A percentile compares a stretch with the other conserved stretches of the same genome.
phyloP scores from a whole-genome alignment of 768 basidiomycete genomes.

The Collybia nuda region DNA sequence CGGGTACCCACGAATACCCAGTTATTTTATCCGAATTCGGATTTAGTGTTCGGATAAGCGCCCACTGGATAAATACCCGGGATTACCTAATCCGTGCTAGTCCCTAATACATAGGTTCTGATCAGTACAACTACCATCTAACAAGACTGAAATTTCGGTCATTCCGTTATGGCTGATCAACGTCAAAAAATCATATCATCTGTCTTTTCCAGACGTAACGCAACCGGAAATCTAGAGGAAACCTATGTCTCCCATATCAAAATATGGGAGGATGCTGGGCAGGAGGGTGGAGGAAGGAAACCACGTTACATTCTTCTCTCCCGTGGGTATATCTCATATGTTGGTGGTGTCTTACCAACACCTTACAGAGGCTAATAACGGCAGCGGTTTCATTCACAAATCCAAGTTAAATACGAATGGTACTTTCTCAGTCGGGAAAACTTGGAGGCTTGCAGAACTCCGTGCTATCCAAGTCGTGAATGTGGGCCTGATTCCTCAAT shows the following conservation, averaged over 20 bases:
- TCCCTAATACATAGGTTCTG: too few species aligned
- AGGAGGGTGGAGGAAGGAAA: slow-evolving; percentile 72
- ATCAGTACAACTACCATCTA: neutral
- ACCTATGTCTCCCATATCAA: slow-evolving; percentile 87
- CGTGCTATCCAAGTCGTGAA: slow-evolving; percentile 72
- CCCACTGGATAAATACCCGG: too few species aligned
- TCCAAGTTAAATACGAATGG: slow-evolving; percentile 95
- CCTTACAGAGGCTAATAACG: slow-evolving; percentile 54
- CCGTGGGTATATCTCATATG: slow-evolving; percentile 53
- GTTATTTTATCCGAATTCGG: too few species aligned
- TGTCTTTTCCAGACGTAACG: slow-evolving; percentile 75
- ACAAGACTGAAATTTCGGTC: too few species aligned
- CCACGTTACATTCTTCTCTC: slow-evolving; percentile 90
- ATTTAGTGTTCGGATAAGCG: too few species aligned
- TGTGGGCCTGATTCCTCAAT: slow-evolving; percentile 46
- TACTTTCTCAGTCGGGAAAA: slow-evolving; percentile 95
- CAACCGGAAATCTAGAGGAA: slow-evolving; percentile 66
- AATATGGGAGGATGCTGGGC: slow-evolving; percentile 85
- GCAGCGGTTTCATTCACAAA: slow-evolving; percentile 84
- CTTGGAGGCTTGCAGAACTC: slow-evolving; percentile 87
- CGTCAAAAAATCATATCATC: slow-evolving; percentile 77
- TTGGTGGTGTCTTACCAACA: slow-evolving; percentile 7
- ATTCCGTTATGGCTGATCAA: slow-evolving; percentile 42
- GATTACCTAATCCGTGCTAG: too few species aligned
- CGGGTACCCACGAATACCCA: too few species aligned